These are phyloP conservation scores for Colletotrichum echinochloae DNA, from an alignment of 2,329 filamentous ascomycete genomes.

Conservation along the genomic window DNA sequence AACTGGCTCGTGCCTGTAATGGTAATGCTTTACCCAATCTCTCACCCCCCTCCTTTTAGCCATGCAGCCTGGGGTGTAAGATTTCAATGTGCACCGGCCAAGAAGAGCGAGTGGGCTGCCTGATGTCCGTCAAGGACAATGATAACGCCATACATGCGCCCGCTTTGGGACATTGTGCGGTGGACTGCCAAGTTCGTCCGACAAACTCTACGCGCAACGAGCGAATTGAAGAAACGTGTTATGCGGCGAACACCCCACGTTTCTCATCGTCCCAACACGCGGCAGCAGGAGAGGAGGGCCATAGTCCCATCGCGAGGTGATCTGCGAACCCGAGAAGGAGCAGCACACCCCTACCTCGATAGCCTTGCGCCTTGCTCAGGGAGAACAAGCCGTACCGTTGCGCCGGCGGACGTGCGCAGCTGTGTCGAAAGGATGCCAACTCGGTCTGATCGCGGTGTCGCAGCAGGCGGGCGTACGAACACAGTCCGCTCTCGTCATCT, in stretches of 20 bases:
- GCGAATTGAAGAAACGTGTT: not conserved
- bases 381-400: not conserved
- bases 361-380: not conserved
- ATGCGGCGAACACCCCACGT: not conserved
- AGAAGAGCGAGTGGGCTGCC: not conserved
- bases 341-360: not conserved
- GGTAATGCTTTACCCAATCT: not conserved
- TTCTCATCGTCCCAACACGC: not conserved
- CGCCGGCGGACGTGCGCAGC: slow-evolving; percentile 3
- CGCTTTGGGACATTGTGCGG: not conserved
- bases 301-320: not conserved
- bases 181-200: not conserved
- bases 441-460: slow-evolving; percentile 19
- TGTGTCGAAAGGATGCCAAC: not conserved
- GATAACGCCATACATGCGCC: not conserved
- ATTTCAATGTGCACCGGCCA: not conserved
- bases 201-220: not conserved
- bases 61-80: not conserved
- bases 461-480: slow-evolving; percentile 9
- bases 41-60: not conserved
- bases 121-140: not conserved
- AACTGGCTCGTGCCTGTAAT: slow-evolving; percentile 11
- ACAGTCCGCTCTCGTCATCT: slow-evolving; percentile 16
- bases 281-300: slow-evolving; percentile 1
- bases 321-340: not conserved